Evolutionary conservation across 352 stramenopile species (phyloP).

Genomic region (Phytophthora ohioensis): DNA sequence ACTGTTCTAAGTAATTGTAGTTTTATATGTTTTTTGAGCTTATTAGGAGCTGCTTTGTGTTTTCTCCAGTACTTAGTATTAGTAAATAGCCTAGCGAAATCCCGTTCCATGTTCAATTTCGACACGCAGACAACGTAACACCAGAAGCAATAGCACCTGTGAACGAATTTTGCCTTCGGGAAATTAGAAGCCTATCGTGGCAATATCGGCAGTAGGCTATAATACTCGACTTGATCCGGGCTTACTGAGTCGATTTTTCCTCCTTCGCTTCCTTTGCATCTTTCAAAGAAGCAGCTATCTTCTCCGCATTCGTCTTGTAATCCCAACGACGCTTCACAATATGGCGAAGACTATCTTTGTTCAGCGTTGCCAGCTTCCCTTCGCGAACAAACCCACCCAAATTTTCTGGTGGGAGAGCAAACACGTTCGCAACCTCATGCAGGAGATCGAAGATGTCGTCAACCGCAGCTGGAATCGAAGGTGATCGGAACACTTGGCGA

Average conservation of each 20-base stretch:
- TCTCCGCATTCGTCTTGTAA: conserved; percentile 84
- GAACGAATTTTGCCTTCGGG: too few relatives aligned
- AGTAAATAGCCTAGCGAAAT: too few relatives aligned
- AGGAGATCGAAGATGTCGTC: conserved; percentile 82
- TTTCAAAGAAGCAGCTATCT: conserved; percentile 63
- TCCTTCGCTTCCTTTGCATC: conserved; percentile 31
- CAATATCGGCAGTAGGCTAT: too few relatives aligned
- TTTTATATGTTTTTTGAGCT: too few relatives aligned
- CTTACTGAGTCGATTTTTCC: conserved; percentile 15
- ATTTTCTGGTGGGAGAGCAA: conserved; percentile 80
- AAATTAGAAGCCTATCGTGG: too few relatives aligned
- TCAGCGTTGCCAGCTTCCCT: conserved; percentile 72
- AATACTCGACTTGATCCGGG: too few relatives aligned
- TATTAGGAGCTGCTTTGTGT: too few relatives aligned
- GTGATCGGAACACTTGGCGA: conserved; percentile 66
- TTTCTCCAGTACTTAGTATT: too few relatives aligned
- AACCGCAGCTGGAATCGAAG: conserved; percentile 38
- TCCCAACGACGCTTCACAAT: conserved; percentile 85
- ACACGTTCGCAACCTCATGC: conserved; percentile 85
- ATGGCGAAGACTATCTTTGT: conserved; percentile 63
- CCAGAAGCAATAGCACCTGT: too few relatives aligned
- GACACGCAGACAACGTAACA: too few relatives aligned
- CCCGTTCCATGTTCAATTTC: too few relatives aligned
- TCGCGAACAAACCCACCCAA: conserved; percentile 81
- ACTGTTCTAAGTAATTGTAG: too few relatives aligned